Conservation (phyloP, 2,329 filamentous ascomycete genomes). For the Verticillium alfalfae region DNA sequence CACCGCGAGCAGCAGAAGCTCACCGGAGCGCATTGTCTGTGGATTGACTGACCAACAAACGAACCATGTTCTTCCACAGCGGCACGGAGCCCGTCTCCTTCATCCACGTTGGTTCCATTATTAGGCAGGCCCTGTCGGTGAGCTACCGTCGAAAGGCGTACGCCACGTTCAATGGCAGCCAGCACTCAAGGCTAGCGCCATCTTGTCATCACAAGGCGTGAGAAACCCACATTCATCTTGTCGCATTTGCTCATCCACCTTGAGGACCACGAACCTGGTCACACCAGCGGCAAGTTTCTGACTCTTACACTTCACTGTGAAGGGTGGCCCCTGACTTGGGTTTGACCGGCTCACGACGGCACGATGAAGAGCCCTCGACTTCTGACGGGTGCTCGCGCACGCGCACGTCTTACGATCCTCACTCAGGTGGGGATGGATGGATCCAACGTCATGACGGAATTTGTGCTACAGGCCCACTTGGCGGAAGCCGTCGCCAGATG, state of each 20-base stretch:
- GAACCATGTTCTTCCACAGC: not conserved
- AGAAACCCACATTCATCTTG: not conserved
- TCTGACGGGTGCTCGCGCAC: not conserved
- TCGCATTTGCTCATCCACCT: not conserved
- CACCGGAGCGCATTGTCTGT: no score
- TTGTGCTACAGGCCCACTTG: not conserved
- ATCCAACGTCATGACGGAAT: not conserved
- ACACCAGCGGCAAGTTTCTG: not conserved
- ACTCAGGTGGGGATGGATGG: not conserved
- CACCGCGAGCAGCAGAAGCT: not conserved
- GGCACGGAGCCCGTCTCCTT: no score
- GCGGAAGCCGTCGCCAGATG: not conserved
- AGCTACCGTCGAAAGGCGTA: not conserved
- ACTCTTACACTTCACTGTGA: not conserved
- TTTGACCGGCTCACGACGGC: not conserved
- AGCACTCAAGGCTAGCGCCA: not conserved
- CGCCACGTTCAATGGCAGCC: not conserved
- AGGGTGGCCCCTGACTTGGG: not conserved
- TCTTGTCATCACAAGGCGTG: not conserved
- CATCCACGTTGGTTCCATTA: no score
- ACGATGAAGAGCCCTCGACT: not conserved
- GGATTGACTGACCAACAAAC: not conserved
- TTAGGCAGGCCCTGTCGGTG: not conserved
- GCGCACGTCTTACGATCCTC: not conserved
- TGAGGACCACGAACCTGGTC: not conserved